Base-by-base conservation (phyloP, 1,284 basidiomycete species). In the Marasmius oreades region DNA sequence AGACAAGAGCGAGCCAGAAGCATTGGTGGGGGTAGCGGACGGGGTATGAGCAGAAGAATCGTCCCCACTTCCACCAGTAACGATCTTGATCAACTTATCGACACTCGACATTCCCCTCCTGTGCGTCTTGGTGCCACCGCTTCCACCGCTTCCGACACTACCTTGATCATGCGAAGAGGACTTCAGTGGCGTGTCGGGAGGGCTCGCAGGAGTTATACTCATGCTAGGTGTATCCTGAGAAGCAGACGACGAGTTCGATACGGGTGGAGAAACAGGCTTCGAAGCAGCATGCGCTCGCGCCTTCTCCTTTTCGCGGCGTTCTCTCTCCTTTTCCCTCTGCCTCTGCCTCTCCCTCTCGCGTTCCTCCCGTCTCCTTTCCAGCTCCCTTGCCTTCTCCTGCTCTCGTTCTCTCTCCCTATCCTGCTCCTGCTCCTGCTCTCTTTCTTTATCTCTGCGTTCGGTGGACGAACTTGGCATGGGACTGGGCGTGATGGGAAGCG, bases 401-500 rank as follows among this genome's bases (percentile, higher is more conserved):
- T 37, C 53, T 43, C 56, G 54, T 24, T 62, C 58, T 43, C 57
- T 64, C 50, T 64, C 63, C 37, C n/a, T n/a, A n/a, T 62, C 22
- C 20, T 23, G 18, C 23, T 61, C 61, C 16, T 61, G 58, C 28
- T 63, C 63, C 24, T 43, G 59, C 18, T 50, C 52, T n/a, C 46
- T 56, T 50, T 64, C 56, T 50, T 58, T 57, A 24, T 56, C 61
- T 45, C 58, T 60, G 39, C 60, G 28, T 26, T 36, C 46, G 23
- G 61, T 45, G 33, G 66, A 59, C 31, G 60, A 23, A 33, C 52
- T 59, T 0, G 61, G 31, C 20, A 63, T 24, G 51, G 53, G 52
- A 55, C 62, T 51, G 54, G 69, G 62, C 34, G 73, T 66, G 36
- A 75, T 62, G 28, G 74, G 67, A 51, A 74, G 64, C 2, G 77